Evolutionary conservation across 2,329 filamentous ascomycete species (phyloP).

Genomic region (Aspergillus nomiae): DNA sequence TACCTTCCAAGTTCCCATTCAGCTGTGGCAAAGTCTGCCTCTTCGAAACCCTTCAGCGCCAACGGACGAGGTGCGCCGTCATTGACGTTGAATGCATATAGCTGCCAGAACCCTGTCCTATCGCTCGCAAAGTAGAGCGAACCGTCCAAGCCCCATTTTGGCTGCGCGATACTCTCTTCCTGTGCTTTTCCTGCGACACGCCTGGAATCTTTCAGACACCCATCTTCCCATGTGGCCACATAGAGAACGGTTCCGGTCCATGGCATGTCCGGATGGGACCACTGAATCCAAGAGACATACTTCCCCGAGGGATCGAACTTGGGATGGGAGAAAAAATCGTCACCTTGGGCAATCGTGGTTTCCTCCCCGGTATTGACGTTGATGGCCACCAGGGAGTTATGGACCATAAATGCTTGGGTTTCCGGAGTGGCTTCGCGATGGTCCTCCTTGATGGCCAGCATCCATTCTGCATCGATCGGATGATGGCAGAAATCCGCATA

Average conservation of each 20-base stretch:
- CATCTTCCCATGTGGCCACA: conserved; percentile 46
- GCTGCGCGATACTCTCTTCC: conserved; percentile 51
- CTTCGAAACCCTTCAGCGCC: conserved; percentile 42
- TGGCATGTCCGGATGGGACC: conserved; percentile 57
- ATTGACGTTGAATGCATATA: conserved; percentile 43
- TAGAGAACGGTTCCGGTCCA: conserved; percentile 53
- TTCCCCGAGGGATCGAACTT: conserved; percentile 52
- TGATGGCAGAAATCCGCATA: conserved; percentile 52
- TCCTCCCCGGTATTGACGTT: conserved; percentile 33
- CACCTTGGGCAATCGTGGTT: conserved; percentile 43
- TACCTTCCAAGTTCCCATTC: conserved; percentile 33
- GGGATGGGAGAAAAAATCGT: conserved; percentile 58
- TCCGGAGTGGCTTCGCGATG: conserved; percentile 36
- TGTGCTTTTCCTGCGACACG: conserved; percentile 47
- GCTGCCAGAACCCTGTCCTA: conserved; percentile 49
- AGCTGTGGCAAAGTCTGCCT: conserved; percentile 36
- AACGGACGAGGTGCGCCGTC: conserved; percentile 32
- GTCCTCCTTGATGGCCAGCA: conserved; percentile 57
- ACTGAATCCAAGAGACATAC: conserved; percentile 56
- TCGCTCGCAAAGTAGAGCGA: conserved; percentile 54
- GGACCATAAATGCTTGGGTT: conserved; percentile 22
- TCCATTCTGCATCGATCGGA: conserved; percentile 39
- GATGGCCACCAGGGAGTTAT: conserved; percentile 37
- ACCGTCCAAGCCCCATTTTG: conserved; percentile 55
- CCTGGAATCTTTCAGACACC: conserved; percentile 32